phyloP scores from a whole-genome alignment of 2,329 filamentous ascomycete species.

The Plenodomus lindquistii region DNA sequence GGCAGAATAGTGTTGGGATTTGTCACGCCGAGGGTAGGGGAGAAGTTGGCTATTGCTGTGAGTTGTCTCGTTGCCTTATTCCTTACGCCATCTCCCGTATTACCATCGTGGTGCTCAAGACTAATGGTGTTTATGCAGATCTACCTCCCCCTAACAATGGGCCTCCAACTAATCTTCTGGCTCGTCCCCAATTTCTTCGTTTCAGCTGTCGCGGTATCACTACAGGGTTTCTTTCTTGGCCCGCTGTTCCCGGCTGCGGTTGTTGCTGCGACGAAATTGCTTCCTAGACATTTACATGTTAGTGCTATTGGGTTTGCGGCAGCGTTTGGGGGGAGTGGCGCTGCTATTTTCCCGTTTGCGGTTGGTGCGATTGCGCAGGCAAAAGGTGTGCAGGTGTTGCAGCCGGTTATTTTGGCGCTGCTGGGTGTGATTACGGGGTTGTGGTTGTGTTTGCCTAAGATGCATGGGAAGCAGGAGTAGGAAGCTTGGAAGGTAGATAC shows the following conservation, averaged over 20 bases:
- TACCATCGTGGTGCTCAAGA: no score
- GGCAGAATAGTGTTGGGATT: constrained; percentile 76
- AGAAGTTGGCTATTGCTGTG: constrained; percentile 61
- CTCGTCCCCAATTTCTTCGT: constrained; percentile 76
- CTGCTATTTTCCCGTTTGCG: constrained; percentile 66
- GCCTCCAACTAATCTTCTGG: constrained; percentile 76
- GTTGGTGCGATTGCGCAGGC: constrained; percentile 70
- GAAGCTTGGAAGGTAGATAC: neutral
- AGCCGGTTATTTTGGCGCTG: constrained; percentile 62
- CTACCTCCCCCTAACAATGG: constrained; percentile 68
- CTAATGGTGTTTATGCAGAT: constrained; percentile 34
- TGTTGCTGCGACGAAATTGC: constrained; percentile 72
- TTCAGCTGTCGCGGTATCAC: constrained; percentile 69
- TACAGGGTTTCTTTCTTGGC: constrained; percentile 79
- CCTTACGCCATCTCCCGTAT: neutral
- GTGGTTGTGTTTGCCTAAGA: constrained; percentile 56
- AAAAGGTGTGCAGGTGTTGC: constrained; percentile 62
- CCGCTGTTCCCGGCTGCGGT: constrained; percentile 78
- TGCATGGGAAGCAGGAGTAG: constrained; percentile 48
- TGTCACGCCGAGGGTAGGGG: constrained; percentile 72
- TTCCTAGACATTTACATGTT: constrained; percentile 75
- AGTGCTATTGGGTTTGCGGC: constrained; percentile 80
- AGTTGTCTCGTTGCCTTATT: constrained; percentile 11
- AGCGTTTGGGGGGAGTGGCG: constrained; percentile 75
- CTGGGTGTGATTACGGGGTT: constrained; percentile 55